These are phyloP conservation scores for Xerocomus potaroensis DNA, from an alignment of 768 basidiomycete species.

Conservation along the genomic window DNA sequence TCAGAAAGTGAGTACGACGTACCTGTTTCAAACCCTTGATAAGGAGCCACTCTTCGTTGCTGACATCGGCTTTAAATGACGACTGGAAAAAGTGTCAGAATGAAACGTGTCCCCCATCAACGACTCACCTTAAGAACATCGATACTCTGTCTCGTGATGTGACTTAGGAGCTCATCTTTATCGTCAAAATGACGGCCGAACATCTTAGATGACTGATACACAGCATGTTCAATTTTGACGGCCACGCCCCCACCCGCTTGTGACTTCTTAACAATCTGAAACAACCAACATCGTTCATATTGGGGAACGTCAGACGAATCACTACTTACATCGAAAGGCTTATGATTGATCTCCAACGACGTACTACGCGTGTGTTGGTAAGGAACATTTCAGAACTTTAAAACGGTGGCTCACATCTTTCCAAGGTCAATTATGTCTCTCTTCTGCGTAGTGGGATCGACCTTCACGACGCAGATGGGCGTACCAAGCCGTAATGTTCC, in stretches of 20 bases:
- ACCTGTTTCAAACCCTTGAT: conserved; percentile 86
- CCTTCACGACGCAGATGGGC: conserved; percentile 90
- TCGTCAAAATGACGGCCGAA: conserved; percentile 96
- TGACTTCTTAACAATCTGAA: conserved; percentile 82
- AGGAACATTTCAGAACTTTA: not conserved
- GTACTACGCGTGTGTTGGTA: conserved; percentile 48
- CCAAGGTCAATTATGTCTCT: conserved; percentile 90
- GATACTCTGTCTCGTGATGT: conserved; percentile 88
- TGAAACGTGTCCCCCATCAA: not conserved
- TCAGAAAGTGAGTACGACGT: not conserved
- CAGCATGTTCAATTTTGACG: conserved; percentile 97
- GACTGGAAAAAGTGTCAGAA: conserved; percentile 40
- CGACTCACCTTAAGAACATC: conserved; percentile 83
- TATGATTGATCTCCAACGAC: conserved; percentile 97
- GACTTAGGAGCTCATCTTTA: conserved; percentile 89
- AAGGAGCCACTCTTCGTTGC: conserved; percentile 89
- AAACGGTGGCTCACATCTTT: conserved; percentile 67
- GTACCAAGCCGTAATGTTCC: conserved; percentile 89
- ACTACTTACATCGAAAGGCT: conserved; percentile 63
- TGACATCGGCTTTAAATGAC: conserved; percentile 84
- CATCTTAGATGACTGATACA: conserved; percentile 93
- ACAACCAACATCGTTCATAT: not conserved
- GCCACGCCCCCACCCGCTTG: conserved; percentile 97
- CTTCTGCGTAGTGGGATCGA: conserved; percentile 83
- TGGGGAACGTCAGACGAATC: not conserved